phyloP scores from a whole-genome alignment of 139 green algal species.

The Tetradesmus obliquus region DNA sequence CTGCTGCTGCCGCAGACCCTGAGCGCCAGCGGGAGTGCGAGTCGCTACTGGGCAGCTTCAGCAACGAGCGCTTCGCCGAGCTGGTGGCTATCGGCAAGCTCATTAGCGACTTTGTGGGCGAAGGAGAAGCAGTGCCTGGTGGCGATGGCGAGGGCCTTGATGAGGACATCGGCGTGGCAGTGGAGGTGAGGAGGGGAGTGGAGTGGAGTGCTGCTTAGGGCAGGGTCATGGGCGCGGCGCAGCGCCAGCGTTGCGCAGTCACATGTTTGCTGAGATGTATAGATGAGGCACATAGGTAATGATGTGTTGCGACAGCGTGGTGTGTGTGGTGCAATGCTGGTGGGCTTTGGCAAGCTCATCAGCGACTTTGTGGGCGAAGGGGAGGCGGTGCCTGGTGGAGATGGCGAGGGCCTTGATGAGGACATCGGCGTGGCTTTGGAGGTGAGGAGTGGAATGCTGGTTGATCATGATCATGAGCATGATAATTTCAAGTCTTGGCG shows the following conservation, averaged over 20 bases:
- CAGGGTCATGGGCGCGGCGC: no score
- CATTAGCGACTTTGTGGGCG: slow-evolving; percentile 90
- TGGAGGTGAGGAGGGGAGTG: slow-evolving; percentile 71
- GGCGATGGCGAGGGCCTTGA: slow-evolving; percentile 72
- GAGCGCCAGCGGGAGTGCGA: slow-evolving; percentile 53
- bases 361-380: slow-evolving; percentile 82
- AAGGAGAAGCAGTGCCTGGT: slow-evolving; percentile 59
- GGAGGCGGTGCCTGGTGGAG: slow-evolving; percentile 53
- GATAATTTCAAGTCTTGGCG: no score
- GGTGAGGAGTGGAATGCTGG: slow-evolving; percentile 13
- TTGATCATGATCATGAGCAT: no score
- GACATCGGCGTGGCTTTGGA: slow-evolving; percentile 95
- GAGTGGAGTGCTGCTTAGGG: no score
- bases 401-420: slow-evolving; percentile 78
- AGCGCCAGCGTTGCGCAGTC: no score
- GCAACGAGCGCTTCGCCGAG: slow-evolving; percentile 86
- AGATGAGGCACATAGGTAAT: no score
- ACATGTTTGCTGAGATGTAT: no score
- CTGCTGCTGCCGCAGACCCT: slow-evolving; percentile 41
- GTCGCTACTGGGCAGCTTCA: slow-evolving; percentile 47
- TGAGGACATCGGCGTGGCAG: slow-evolving; percentile 94
- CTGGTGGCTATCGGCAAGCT: slow-evolving; percentile 91
- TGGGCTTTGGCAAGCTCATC: slow-evolving; percentile 86
- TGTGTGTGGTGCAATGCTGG: neutral
- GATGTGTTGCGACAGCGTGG: no score